phyloP scores from a whole-genome alignment of 129 eudicot genomes.

The sunflower (Helianthus annuus) region DNA sequence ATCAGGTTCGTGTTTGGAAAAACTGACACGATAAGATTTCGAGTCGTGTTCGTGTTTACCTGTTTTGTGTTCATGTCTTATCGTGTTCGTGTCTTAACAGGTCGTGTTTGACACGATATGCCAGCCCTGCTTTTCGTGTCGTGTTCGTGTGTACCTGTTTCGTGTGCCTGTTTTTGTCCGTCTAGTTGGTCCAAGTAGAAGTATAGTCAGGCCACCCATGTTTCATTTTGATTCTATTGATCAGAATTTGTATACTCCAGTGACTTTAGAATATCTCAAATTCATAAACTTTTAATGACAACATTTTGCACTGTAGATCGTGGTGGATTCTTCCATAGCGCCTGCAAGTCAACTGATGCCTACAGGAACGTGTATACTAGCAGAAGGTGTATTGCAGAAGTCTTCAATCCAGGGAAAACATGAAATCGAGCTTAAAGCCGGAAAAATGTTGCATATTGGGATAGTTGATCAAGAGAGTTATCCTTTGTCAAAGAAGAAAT shows the following conservation, averaged over 20 bases:
- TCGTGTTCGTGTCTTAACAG: too few relatives aligned
- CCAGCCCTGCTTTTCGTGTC: too few relatives aligned
- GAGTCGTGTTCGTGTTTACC: too few relatives aligned
- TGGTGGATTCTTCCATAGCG: conserved; percentile 73
- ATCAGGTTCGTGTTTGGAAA: too few relatives aligned
- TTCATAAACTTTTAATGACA: not conserved
- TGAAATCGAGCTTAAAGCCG: conserved; percentile 69
- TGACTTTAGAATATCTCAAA: not conserved
- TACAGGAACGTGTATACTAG: conserved; percentile 74
- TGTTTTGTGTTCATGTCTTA: too few relatives aligned
- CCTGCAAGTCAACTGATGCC: conserved; percentile 66
- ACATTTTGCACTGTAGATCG: conserved; percentile 39
- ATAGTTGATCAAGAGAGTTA: conserved; percentile 65
- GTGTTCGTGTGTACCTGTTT: too few relatives aligned
- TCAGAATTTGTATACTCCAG: not conserved
- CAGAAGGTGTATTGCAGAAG: conserved; percentile 76
- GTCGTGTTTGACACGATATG: too few relatives aligned
- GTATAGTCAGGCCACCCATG: not conserved
- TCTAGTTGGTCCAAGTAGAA: too few relatives aligned
- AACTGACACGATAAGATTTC: too few relatives aligned
- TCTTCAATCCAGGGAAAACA: conserved; percentile 56
- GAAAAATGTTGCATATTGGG: conserved; percentile 69
- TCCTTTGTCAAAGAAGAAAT: conserved; percentile 78
- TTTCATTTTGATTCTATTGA: not conserved
- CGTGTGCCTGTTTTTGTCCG: too few relatives aligned